These are phyloP conservation scores for Pseudomassariella vexata DNA, from an alignment of 2,329 filamentous ascomycete genomes.

Conservation along the genomic window DNA sequence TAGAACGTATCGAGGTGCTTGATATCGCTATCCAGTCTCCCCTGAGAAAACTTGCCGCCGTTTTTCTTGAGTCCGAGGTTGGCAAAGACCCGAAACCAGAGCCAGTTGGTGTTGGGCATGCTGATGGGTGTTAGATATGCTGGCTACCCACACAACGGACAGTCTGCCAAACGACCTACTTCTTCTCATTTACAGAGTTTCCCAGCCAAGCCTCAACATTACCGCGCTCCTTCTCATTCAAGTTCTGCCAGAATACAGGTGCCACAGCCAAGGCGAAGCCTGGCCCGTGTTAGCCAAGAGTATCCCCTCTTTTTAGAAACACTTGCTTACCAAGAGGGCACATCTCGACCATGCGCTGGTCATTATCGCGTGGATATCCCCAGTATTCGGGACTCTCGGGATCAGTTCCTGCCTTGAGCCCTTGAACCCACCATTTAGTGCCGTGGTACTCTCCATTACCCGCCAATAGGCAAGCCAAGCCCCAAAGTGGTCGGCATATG, in stretches of 20 bases:
- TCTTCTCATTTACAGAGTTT: constrained; percentile 71
- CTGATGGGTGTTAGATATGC: constrained; percentile 32
- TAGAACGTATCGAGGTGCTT: constrained; percentile 76
- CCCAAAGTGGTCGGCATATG: constrained; percentile 71
- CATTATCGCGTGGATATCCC: constrained; percentile 69
- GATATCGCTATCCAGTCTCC: constrained; percentile 68
- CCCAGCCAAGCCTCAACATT: constrained; percentile 70
- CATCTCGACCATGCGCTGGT: constrained; percentile 83
- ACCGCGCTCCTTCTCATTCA: constrained; percentile 54
- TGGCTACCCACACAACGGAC: not conserved
- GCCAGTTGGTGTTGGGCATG: constrained; percentile 64
- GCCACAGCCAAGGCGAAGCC: constrained; percentile 68
- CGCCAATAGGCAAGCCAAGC: constrained; percentile 62
- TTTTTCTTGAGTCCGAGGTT: constrained; percentile 74
- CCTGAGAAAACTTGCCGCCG: constrained; percentile 63
- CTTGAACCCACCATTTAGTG: constrained; percentile 62
- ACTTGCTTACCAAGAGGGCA: constrained; percentile 64
- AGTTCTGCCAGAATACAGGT: constrained; percentile 57
- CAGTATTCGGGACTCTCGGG: constrained; percentile 67
- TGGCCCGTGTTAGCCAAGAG: constrained; percentile 15
- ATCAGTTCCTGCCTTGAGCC: constrained; percentile 65
- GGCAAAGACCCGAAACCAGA: constrained; percentile 82
- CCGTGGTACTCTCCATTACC: constrained; percentile 61
- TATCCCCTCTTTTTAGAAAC: too few species aligned
- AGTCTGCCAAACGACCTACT: constrained; percentile 36